Evolutionary conservation across 1,139 yeast species (phyloP), one percentile per base, ranked within the genome.

Genomic region (Sugiyamaella xylanicola): DNA sequence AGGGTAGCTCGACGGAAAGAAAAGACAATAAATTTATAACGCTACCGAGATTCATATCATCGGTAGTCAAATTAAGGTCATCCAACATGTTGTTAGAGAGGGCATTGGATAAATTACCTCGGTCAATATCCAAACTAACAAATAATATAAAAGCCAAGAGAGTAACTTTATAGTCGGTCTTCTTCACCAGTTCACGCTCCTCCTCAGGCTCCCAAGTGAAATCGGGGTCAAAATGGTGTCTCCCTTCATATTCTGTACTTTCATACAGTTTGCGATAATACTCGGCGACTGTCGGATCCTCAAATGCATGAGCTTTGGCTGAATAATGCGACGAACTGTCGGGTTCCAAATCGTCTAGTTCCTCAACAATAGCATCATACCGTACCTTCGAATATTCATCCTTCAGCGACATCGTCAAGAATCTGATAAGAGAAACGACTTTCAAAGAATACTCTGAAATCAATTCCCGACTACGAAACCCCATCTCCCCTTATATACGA

Each of bases 101-200:
- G 0, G 84, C 85, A 57, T 80, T 82, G 2, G 68, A 61, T 51
- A 81, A 62, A 62, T 82, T 82, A 27, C 78, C 78, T 54, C 86
- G 69, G 62, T 82, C 85, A 42, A 82, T 65, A 58, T 82, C 80
- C 57, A 82, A 69, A 8, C 79, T 80, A 50, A 77, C 68, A 59
- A 82, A 45, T 77, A 71, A 61, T 81, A 74, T 72, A 54, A 79
- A 75, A 1, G 81, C 80, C 66, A 76, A 71, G 29, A 77, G 61
- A 15, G 79, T 72, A 25, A 79, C 81, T 25, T 74, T 66, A 62
- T 66, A 68, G 56, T 81, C 83, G 13, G 81, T 78, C 42, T 78
- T 80, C 47, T 77, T 61, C 4, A 76, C 62, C 4, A 81, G 60
- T 39, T 59, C 62, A 39, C 65, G 65, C 56, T 81, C 85, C 61